Evolutionary conservation across 441 rosid genomes (phyloP).

Genomic region (Croton laevigatus): DNA sequence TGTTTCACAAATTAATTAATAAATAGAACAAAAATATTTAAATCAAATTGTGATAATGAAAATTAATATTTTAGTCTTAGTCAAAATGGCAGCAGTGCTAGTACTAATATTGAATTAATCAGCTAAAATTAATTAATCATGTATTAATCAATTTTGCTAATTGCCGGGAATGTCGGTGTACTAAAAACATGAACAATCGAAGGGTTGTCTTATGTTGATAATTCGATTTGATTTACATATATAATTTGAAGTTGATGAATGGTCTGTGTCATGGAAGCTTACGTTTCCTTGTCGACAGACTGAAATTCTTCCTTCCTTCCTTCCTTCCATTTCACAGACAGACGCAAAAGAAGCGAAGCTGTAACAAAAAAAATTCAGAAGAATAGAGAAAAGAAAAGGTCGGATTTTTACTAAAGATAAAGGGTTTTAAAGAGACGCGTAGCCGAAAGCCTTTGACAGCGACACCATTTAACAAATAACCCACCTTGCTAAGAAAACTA

Average conservation of each 20-base stretch:
- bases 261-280: neutral
- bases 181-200: too few relatives aligned
- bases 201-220: too few relatives aligned
- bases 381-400: neutral
- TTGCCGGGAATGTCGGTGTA: too few relatives aligned
- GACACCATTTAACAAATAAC: neutral
- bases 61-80: too few relatives aligned
- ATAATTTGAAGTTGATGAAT: neutral
- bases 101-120: too few relatives aligned
- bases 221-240: too few relatives aligned
- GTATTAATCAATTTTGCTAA: too few relatives aligned
- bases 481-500: neutral
- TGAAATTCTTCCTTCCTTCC: neutral
- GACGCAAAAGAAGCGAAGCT: neutral
- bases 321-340: neutral
- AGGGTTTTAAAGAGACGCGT: neutral
- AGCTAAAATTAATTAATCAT: too few relatives aligned
- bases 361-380: neutral
- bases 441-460: slow-evolving; percentile 5
- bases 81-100: too few relatives aligned
- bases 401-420: neutral
- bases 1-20: too few relatives aligned
- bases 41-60: too few relatives aligned
- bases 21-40: too few relatives aligned
- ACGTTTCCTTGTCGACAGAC: neutral